Conservation (phyloP, 768 basidiomycete genomes). For the Mycena vulgaris region DNA sequence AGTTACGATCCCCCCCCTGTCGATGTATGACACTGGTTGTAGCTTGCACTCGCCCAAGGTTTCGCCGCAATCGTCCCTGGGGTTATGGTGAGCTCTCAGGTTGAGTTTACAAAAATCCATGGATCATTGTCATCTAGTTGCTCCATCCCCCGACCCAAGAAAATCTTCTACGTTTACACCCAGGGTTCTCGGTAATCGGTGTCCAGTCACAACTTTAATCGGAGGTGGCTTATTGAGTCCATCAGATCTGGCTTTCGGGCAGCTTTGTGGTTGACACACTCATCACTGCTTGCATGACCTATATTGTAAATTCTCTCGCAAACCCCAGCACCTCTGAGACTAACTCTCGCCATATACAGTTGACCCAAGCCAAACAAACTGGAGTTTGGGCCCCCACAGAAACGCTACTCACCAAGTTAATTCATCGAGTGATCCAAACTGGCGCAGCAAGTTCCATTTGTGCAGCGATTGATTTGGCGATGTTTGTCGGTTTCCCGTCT, state of each 20-base stretch:
- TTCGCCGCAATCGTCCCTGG: background rate
- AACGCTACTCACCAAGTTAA: background rate
- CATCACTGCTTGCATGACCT: conserved; percentile 34
- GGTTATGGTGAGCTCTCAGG: background rate
- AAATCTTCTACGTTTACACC: background rate
- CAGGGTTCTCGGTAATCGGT: background rate
- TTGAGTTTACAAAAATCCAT: background rate
- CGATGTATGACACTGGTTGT: background rate
- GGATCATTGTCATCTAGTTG: background rate
- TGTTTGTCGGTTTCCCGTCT: background rate
- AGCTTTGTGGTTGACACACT: conserved; percentile 34
- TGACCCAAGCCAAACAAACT: background rate
- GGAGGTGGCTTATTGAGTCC: background rate
- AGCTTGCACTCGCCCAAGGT: conserved; percentile 17
- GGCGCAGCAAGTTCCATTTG: background rate
- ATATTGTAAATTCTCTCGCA: conserved; percentile 13
- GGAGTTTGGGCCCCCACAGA: background rate
- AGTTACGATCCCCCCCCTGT: background rate
- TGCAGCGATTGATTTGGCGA: conserved; percentile 14
- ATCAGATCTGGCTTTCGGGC: conserved; percentile 32
- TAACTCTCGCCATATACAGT: background rate
- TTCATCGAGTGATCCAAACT: background rate
- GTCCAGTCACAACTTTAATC: no score
- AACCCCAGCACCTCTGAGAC: background rate
- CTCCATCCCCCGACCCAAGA: background rate